Base-by-base conservation (phyloP, 768 basidiomycete genomes). In the Leccinum longicurvipes region DNA sequence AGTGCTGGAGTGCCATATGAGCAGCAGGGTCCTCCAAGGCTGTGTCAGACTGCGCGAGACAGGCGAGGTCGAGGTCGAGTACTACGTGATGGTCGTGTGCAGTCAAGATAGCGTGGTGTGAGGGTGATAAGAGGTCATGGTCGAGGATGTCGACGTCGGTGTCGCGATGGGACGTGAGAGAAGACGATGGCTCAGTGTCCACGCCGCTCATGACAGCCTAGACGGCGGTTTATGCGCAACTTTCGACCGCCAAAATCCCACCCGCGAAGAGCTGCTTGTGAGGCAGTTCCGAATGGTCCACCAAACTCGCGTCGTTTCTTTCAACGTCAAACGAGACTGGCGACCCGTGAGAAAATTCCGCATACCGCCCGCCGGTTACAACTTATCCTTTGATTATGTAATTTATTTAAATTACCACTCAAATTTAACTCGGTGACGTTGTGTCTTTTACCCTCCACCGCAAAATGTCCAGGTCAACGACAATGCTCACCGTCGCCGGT, bases 131-230 rank as follows among this genome's bases (percentile, higher is more conserved):
- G 61, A 70, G 62, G 64, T 58, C 64, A 59, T 68, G 65, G 59
- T 69, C 60, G 61, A 66, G 61, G 60, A 72, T 68, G 72, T 73
- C 63, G 58, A 62, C 57, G 62, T 61, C 61, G 63, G 64, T 50
- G 65, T 64, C 61, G 59, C 63, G 62, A 59, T 60, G 64, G 44
- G 71, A 67, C 59, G 69, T 56, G 50, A 67, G 65, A 63, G 69
- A 61, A 45, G 71, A 58, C 50, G 59, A 54, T 51, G 61, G 63
- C 64, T 68, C 66, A 69, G 72, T 66, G 69, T 73, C 72, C 62
- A 72, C 72, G 69, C 75, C 73, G 72, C 68, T 77, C 77, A 78
- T 78, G 74, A 71, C 63, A 63, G 36, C 60, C 58, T 51, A 45
- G 59, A 56, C 64, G 60, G 50, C 58, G 66, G 52, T 60, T 61